Percentiles rank a stretch among this genome's conserved stretches.
Evolutionary conservation across 1,284 basidiomycete genomes (phyloP).

Genomic region (Heliocybe sulcata): DNA sequence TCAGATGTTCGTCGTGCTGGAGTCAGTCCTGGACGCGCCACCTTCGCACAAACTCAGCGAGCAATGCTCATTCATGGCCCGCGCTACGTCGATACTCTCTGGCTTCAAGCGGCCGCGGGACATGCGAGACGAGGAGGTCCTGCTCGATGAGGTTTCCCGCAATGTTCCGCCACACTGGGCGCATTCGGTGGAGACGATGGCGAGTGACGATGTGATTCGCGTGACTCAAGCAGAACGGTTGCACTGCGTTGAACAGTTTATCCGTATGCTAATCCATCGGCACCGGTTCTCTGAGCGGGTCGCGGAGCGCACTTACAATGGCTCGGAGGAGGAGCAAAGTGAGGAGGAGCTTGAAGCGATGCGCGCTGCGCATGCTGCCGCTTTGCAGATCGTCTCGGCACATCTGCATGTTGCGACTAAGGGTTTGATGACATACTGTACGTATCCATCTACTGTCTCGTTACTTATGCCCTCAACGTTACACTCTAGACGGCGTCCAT

Average conservation of each 20-base stretch:
- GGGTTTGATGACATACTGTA: constrained; percentile 90
- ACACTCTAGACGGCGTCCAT: constrained; percentile 72
- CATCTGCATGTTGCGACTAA: constrained; percentile 81
- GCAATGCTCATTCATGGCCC: constrained; percentile 52
- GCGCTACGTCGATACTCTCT: constrained; percentile 48
- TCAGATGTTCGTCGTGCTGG: constrained; percentile 77
- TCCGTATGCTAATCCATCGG: constrained; percentile 73
- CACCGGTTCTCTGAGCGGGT: constrained; percentile 69
- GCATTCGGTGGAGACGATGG: constrained; percentile 73
- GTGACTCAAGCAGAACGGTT: constrained; percentile 82
- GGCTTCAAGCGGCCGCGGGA: constrained; percentile 52
- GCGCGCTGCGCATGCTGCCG: constrained; percentile 61
- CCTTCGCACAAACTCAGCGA: constrained; percentile 52
- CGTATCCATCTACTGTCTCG: constrained; percentile 25
- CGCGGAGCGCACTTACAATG: constrained; percentile 49
- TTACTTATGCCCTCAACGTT: neutral
- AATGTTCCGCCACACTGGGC: constrained; percentile 73
- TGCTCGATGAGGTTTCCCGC: constrained; percentile 73
- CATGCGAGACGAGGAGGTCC: constrained; percentile 69
- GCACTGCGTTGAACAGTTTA: constrained; percentile 80
- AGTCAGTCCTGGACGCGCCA: constrained; percentile 68
- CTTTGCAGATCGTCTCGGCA: constrained; percentile 74
- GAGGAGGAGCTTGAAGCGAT: constrained; percentile 66
- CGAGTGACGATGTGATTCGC: constrained; percentile 80
- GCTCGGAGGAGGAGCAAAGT: constrained; percentile 38